A percentile compares a stretch with the other conserved stretches of the same genome.
phyloP scores from a whole-genome alignment of 2,329 filamentous ascomycete species.

The Trichoderma guizhouense region DNA sequence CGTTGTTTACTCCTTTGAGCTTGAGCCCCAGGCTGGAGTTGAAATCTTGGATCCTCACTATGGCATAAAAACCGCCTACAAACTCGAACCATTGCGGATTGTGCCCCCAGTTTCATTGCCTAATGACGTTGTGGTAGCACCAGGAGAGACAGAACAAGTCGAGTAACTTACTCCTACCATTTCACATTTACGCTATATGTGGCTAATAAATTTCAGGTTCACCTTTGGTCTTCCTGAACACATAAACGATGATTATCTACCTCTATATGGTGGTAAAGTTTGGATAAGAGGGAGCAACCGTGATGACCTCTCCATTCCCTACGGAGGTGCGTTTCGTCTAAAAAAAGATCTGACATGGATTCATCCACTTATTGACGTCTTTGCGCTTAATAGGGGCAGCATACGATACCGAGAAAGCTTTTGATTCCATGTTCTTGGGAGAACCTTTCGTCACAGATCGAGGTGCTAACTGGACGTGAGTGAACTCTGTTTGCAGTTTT shows the following conservation, averaged over 20 bases:
- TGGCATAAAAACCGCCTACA: slow-evolving; percentile 29
- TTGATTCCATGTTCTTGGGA: slow-evolving; percentile 36
- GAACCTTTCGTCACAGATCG: slow-evolving; percentile 27
- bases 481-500: not conserved
- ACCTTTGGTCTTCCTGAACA: slow-evolving; percentile 29
- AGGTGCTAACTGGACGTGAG: slow-evolving; percentile 28
- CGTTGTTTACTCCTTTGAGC: slow-evolving; percentile 39
- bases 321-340: slow-evolving; percentile 31
- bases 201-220: slow-evolving; percentile 26
- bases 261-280: slow-evolving; percentile 45
- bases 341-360: not conserved
- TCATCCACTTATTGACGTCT: not conserved
- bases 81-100: slow-evolving; percentile 28
- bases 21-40: slow-evolving; percentile 41
- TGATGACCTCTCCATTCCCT: slow-evolving; percentile 42
- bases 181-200: not conserved
- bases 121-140: slow-evolving; percentile 24
- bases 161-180: slow-evolving; percentile 23
- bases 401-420: slow-evolving; percentile 39
- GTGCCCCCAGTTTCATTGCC: slow-evolving; percentile 32
- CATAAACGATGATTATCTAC: slow-evolving; percentile 35
- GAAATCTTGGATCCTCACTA: slow-evolving; percentile 31
- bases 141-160: slow-evolving; percentile 30
- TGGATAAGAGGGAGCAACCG: slow-evolving; percentile 39
- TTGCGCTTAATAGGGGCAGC: slow-evolving; percentile 29